Evolutionary conservation across 768 basidiomycete genomes (phyloP).

Genomic region (Amanita brunnescens): DNA sequence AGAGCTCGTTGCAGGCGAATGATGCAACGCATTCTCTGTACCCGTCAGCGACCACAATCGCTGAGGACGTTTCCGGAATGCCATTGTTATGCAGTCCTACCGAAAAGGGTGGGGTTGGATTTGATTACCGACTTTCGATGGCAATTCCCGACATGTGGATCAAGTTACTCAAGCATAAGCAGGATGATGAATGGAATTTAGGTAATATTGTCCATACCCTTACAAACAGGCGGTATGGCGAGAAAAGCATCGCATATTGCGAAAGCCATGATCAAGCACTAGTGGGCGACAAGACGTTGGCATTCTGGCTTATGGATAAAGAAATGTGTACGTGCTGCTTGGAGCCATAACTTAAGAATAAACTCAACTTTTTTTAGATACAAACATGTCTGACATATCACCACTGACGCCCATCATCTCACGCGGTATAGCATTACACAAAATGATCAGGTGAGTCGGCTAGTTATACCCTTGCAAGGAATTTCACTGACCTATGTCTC

Average conservation of each 20-base stretch:
- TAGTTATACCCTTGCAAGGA: neutral
- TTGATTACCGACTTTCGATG: slow-evolving; percentile 98
- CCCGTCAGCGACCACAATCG: slow-evolving; percentile 81
- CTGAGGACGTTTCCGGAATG: slow-evolving; percentile 99
- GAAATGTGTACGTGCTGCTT: slow-evolving; percentile 80
- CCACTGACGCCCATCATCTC: slow-evolving; percentile 79
- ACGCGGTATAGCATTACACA: slow-evolving; percentile 88
- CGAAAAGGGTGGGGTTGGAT: slow-evolving; percentile 81
- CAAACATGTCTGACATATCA: slow-evolving; percentile 86
- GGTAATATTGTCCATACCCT: slow-evolving; percentile 82
- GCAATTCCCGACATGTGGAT: slow-evolving; percentile 99
- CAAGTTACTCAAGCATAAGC: slow-evolving; percentile 89
- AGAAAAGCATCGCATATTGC: slow-evolving; percentile 88
- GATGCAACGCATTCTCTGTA: slow-evolving; percentile 78
- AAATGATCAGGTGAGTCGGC: slow-evolving; percentile 80
- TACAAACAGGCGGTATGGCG: slow-evolving; percentile 80
- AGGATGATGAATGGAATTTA: slow-evolving; percentile 85
- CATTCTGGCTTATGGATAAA: slow-evolving; percentile 99
- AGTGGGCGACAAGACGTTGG: slow-evolving; percentile 97
- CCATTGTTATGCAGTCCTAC: slow-evolving; percentile 83
- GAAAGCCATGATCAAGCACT: slow-evolving; percentile 98
- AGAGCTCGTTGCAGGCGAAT: slow-evolving; percentile 63
- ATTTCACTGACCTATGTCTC: neutral
- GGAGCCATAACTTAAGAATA: neutral
- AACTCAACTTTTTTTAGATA: slow-evolving; percentile 40